phyloP scores from a whole-genome alignment of 805 yeast genomes.

The Lachancea fermentati region DNA sequence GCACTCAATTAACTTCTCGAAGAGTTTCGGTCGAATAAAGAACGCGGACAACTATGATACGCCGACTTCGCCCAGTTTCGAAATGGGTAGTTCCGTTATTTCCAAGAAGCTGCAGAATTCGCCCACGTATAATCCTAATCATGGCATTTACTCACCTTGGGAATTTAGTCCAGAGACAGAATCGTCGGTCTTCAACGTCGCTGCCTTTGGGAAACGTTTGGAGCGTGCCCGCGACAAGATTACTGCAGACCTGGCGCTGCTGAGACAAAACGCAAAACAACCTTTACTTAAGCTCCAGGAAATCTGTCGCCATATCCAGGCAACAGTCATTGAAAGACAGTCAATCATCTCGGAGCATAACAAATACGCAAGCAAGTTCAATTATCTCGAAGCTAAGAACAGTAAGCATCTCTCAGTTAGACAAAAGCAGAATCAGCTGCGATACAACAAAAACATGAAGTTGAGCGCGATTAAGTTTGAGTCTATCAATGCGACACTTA shows the following conservation, averaged over 20 bases:
- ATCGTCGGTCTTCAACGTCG: too few relatives aligned
- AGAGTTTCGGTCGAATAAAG: not conserved
- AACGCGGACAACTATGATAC: not conserved
- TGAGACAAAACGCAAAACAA: constrained; percentile 14
- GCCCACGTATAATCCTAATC: too few relatives aligned
- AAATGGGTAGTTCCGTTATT: too few relatives aligned
- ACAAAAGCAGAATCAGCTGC: constrained; percentile 5
- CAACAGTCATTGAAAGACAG: constrained; percentile 1
- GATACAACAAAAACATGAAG: constrained; percentile 11
- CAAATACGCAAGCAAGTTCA: not conserved
- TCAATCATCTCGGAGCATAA: constrained; percentile 1
- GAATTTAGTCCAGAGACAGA: too few relatives aligned
- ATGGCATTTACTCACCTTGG: too few relatives aligned
- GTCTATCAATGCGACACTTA: constrained; percentile 15
- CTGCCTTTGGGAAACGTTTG: constrained; percentile 1
- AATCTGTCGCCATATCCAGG: constrained; percentile 8
- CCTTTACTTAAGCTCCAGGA: constrained; percentile 13
- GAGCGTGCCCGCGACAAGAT: constrained; percentile 4
- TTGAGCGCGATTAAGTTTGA: constrained; percentile 13
- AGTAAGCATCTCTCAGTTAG: not conserved
- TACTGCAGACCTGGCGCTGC: constrained; percentile 12
- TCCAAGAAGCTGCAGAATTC: too few relatives aligned
- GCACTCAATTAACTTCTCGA: not conserved
- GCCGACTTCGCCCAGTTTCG: too few relatives aligned
- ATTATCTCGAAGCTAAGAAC: not conserved